These are phyloP conservation scores for Phyllosticta citrichinensis DNA, from an alignment of 2,329 filamentous ascomycete genomes.

Conservation along the genomic window DNA sequence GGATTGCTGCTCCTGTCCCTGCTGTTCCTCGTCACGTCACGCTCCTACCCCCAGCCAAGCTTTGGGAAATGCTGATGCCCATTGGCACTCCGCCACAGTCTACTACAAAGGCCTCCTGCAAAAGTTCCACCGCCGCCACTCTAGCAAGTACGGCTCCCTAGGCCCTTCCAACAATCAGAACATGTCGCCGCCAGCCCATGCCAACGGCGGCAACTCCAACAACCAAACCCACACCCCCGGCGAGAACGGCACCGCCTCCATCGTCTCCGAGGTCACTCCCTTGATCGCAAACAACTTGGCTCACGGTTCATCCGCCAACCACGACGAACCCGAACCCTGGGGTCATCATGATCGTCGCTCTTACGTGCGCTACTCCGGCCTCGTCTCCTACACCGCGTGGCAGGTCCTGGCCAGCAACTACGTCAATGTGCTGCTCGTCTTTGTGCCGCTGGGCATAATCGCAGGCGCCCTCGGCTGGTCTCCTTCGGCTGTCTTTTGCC, in stretches of 20 bases:
- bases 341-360: conserved; percentile 1
- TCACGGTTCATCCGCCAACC: not conserved
- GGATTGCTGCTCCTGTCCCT: not conserved
- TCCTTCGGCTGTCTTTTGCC: conserved; percentile 58
- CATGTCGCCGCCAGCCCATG: conserved; percentile 5
- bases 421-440: conserved; percentile 62
- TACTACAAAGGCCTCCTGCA: conserved; percentile 7
- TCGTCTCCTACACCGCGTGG: conserved; percentile 29
- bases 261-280: not conserved
- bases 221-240: not conserved
- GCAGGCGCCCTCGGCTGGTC: conserved; percentile 54
- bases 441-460: conserved; percentile 63
- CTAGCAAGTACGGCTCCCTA: not conserved
- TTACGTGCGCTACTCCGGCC: conserved; percentile 22
- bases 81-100: not conserved
- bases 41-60: conserved; percentile 2
- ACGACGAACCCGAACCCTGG: conserved; percentile 3
- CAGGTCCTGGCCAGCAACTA: conserved; percentile 40
- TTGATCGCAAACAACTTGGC: not conserved
- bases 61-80: conserved; percentile 4
- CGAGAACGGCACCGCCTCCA: conserved; percentile 1
- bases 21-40: not conserved
- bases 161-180: not conserved
- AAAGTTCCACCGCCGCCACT: conserved; percentile 8
- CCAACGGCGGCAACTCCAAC: not conserved